These are phyloP conservation scores for Gossypioides kirkii DNA, from an alignment of 345 rosid species.

Conservation along the genomic window DNA sequence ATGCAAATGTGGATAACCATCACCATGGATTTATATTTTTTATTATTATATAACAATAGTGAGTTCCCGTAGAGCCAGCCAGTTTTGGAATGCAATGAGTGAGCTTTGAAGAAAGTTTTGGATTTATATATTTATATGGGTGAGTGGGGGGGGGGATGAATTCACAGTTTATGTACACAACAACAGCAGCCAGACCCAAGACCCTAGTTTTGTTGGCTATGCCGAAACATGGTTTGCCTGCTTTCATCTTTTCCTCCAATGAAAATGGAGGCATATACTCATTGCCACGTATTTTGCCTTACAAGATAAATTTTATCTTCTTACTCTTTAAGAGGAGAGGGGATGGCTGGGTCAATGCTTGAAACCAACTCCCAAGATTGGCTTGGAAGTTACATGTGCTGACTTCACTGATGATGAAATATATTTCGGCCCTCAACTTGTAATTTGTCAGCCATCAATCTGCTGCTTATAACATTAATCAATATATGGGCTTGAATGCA, in stretches of 20 bases:
- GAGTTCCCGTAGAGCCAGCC: too few species aligned
- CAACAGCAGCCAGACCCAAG: neutral
- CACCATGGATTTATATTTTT: too few species aligned
- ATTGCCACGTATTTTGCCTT: conserved; percentile 18
- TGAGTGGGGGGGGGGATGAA: neutral
- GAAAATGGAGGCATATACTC: conserved; percentile 5
- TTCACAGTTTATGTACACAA: neutral
- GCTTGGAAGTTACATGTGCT: neutral
- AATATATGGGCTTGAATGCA: too few species aligned
- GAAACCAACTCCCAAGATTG: neutral
- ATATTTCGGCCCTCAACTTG: neutral
- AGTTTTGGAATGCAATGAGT: too few species aligned
- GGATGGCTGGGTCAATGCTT: neutral
- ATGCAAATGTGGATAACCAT: too few species aligned
- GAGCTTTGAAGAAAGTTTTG: too few species aligned
- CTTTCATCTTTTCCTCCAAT: conserved; percentile 4
- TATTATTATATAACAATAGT: too few species aligned
- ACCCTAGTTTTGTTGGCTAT: neutral
- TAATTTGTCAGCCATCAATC: too few species aligned
- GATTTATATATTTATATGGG: too few species aligned
- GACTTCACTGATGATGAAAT: too few species aligned
- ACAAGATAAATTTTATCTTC: neutral
- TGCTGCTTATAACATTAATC: too few species aligned
- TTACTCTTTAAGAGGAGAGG: too few species aligned
- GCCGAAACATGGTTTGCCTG: neutral